Base-by-base conservation (phyloP, 2,329 filamentous ascomycete genomes). In the Fusarium nelsonii region DNA sequence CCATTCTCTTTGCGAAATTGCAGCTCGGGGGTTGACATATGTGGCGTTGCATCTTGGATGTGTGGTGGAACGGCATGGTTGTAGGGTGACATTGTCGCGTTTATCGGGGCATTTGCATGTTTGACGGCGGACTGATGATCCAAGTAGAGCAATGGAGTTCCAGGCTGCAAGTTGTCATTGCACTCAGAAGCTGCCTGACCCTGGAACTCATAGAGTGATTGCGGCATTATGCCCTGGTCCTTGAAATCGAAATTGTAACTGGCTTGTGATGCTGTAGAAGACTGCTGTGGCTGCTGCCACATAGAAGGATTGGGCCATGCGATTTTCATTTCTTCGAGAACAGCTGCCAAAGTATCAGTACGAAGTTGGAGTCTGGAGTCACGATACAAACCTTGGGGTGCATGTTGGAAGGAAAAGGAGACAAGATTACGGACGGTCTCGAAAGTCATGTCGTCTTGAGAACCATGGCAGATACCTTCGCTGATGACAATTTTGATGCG, bases 371-470 rank as follows among this genome's bases (percentile, higher is more conserved):
- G 2, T 9, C 10, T 1, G 3, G 6, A 34, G 15, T 10, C 16
- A 8, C 11, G 5, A 16, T 30, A 79, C 84, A 70, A 81, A 95
- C 93, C 85, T 56, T 92, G 80, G 1, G 93, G 93, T 34, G 92
- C 93, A 81, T 96, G 92, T 74, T 96, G 92, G 73, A 97, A 97
- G 1, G 93, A 90, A 78, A 97, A 96, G 15, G 87, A 87, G 26
- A 94, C 87, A 44, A 93, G 79, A 73, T 94, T 92, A 74, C 90
- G 91, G 65, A 92, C 82, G 40, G 88, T 83, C 72, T 92, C 89
- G 68, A 92, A 88, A 0, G 88, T 86, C 41, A 81, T 78, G 3
- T 43, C 20, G 3, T 81, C 80, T 1, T 80, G 58, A 3, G 81
- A 86, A 62, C 86, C 83, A 37, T 88, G 82, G 11, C 85, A 82